Evolutionary conservation across 2,329 filamentous ascomycete genomes (phyloP).

Genomic region (Lasiodiplodia citricola): DNA sequence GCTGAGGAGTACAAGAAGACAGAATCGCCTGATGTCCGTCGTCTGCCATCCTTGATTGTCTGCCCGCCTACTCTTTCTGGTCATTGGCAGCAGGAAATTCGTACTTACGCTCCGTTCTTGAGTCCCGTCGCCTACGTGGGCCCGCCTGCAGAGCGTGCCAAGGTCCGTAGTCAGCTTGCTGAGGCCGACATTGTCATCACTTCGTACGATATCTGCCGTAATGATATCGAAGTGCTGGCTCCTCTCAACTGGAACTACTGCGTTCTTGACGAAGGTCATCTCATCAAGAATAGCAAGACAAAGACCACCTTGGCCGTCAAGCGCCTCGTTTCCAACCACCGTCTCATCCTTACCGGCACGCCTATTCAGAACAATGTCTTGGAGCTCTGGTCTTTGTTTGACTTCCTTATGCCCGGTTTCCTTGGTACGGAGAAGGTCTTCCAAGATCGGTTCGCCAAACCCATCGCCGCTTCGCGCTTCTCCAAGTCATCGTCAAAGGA

Average conservation of each 20-base stretch:
- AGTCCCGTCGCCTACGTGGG: conserved; percentile 90
- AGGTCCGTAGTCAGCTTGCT: conserved; percentile 70
- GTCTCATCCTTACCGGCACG: conserved; percentile 93
- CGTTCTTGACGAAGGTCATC: conserved; percentile 93
- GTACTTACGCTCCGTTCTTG: conserved; percentile 93
- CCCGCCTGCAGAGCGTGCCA: conserved; percentile 78
- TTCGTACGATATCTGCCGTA: conserved; percentile 96
- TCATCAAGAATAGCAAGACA: conserved; percentile 98
- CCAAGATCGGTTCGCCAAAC: conserved; percentile 91
- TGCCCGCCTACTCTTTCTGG: conserved; percentile 96
- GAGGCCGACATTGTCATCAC: conserved; percentile 93
- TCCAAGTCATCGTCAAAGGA: conserved; percentile 98
- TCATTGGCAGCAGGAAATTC: conserved; percentile 98
- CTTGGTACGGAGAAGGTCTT: conserved; percentile 97
- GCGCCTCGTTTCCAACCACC: conserved; percentile 85
- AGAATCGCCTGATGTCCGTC: conserved; percentile 75
- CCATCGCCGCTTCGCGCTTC: conserved; percentile 91
- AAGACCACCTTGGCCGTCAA: conserved; percentile 96
- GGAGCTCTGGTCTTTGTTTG: conserved; percentile 96
- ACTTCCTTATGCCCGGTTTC: conserved; percentile 99
- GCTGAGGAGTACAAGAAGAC: conserved; percentile 90
- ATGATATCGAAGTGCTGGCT: conserved; percentile 84
- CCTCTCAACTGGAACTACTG: conserved; percentile 96
- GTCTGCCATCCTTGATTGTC: conserved; percentile 88
- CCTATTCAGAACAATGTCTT: conserved; percentile 98